Percentiles rank a stretch among this genome's conserved stretches.
Conservation (phyloP, 2,329 filamentous ascomycete genomes). For the Didymella segeticola region DNA sequence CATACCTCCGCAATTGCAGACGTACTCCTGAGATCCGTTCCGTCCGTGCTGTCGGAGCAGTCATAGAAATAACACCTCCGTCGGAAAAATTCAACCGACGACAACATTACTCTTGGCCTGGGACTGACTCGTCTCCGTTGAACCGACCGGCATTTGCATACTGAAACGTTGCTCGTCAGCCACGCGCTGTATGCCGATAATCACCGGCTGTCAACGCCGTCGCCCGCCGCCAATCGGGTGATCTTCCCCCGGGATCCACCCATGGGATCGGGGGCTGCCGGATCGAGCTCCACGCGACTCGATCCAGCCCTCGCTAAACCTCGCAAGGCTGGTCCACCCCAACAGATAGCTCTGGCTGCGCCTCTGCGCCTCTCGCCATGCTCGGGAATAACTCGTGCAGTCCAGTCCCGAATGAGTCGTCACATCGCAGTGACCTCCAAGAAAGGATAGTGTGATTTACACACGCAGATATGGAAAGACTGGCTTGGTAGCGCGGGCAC, state of each 20-base stretch:
- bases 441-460: not conserved
- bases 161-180: slow-evolving; percentile 1
- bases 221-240: not conserved
- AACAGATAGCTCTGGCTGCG: not conserved
- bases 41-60: not conserved
- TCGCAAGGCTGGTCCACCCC: not conserved
- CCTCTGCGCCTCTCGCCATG: not conserved
- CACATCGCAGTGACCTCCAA: not conserved
- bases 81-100: not conserved
- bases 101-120: not conserved
- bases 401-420: not conserved
- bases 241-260: slow-evolving; percentile 1
- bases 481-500: not conserved
- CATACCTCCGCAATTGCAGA: slow-evolving; percentile 36
- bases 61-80: not conserved
- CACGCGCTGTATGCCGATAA: slow-evolving; percentile 6
- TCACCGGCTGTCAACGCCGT: not conserved
- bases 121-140: not conserved
- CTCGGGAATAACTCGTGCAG: not conserved
- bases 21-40: slow-evolving; percentile 29
- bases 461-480: not conserved
- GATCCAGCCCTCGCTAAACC: not conserved
- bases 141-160: not conserved
- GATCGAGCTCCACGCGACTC: slow-evolving; percentile 6
- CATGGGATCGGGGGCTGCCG: not conserved